Percentiles rank a stretch among this genome's conserved stretches.
phyloP scores from a whole-genome alignment of 2,329 filamentous ascomycete genomes.

The Penicillium sp. region DNA sequence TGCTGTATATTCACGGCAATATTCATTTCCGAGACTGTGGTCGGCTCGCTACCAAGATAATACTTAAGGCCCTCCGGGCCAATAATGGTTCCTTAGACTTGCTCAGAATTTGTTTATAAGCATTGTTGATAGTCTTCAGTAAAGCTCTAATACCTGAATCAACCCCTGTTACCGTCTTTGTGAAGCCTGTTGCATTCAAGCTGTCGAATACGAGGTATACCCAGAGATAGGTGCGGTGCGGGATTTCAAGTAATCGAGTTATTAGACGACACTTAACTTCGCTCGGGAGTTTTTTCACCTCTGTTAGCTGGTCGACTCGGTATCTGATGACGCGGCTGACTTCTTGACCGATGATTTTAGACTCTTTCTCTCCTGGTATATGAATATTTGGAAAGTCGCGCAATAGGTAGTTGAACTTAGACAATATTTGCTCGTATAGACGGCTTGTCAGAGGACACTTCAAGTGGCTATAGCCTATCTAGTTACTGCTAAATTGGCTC shows the following conservation, averaged over 20 bases:
- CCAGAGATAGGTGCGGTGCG: not conserved
- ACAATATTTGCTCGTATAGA: not conserved
- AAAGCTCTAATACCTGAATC: not conserved
- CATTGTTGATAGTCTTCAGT: not conserved
- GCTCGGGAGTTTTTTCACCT: not conserved
- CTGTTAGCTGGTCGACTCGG: not conserved
- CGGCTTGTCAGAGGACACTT: not conserved
- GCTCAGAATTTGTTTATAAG: not conserved
- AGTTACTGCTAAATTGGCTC: not conserved
- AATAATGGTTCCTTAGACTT: not conserved
- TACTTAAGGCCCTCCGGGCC: not conserved
- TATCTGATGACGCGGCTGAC: not conserved
- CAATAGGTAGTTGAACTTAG: not conserved
- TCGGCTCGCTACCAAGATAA: not conserved
- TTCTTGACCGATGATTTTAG: not conserved
- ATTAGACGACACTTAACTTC: not conserved
- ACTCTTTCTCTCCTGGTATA: not conserved
- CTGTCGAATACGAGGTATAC: not conserved
- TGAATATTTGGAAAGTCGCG: not conserved
- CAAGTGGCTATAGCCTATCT: not conserved
- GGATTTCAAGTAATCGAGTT: not conserved
- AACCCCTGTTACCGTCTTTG: not conserved
- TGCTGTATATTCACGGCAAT: constrained; percentile 30
- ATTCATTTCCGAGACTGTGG: constrained; percentile 16
- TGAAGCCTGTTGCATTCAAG: not conserved